phyloP scores from a whole-genome alignment of 371 early-diverging fungal genomes.

The Apophysomyces elegans region DNA sequence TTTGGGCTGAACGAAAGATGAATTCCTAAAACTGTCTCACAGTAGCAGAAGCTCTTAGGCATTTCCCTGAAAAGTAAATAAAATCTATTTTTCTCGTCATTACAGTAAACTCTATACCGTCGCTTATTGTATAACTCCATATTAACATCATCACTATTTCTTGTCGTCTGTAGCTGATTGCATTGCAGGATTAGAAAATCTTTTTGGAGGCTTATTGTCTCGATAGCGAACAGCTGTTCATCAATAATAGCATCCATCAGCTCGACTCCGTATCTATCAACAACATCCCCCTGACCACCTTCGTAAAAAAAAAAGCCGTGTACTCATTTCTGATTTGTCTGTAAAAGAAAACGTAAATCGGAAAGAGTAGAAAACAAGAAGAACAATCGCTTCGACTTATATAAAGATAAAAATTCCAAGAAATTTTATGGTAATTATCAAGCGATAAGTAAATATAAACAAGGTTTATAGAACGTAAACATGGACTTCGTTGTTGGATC shows the following conservation, averaged over 20 bases:
- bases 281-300: constrained; percentile 16
- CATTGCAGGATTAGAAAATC: constrained; percentile 1
- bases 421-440: no score
- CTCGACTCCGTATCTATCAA: constrained; percentile 20
- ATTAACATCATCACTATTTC: background rate
- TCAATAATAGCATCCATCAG: constrained; percentile 25
- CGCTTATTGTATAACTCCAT: constrained; percentile 11
- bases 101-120: background rate
- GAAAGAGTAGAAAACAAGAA: background rate
- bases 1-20: background rate
- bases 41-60: constrained; percentile 2
- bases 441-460: no score
- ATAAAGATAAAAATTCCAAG: no score
- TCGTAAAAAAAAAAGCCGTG: no score
- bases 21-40: no score
- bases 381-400: no score
- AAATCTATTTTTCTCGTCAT: background rate
- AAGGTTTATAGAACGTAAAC: no score
- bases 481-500: no score
- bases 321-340: background rate
- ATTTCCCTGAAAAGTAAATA: background rate
- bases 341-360: constrained; percentile 11
- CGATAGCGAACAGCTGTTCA: constrained; percentile 13
- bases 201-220: constrained; percentile 16
- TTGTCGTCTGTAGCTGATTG: no score